Percentiles rank a stretch among this genome's conserved stretches.
Evolutionary conservation across 2,329 filamentous ascomycete genomes (phyloP).

Genomic region (Stemphylium lycopersici): DNA sequence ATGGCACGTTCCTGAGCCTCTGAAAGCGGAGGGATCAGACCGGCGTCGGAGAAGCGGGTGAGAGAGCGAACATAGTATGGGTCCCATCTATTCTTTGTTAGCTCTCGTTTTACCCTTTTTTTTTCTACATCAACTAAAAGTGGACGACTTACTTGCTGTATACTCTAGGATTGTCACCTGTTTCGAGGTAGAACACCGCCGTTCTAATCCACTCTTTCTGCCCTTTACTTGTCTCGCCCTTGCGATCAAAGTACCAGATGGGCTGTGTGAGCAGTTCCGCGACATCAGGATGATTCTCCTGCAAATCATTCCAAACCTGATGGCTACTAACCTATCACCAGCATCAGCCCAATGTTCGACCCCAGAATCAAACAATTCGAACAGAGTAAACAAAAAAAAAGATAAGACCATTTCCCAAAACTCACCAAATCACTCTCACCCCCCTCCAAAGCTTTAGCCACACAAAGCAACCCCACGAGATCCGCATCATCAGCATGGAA

Average conservation of each 20-base stretch:
- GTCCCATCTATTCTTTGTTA: conserved; percentile 65
- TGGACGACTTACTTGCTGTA: conserved; percentile 69
- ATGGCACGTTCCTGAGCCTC: conserved; percentile 71
- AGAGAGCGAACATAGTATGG: conserved; percentile 85
- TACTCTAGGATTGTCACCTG: conserved; percentile 67
- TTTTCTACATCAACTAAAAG: background rate
- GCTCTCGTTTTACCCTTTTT: background rate
- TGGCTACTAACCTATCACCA: conserved; percentile 62
- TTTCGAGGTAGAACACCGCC: conserved; percentile 78
- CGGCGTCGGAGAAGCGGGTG: conserved; percentile 72
- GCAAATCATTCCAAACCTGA: conserved; percentile 80
- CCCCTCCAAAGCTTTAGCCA: conserved; percentile 77
- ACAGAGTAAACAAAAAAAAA: no score
- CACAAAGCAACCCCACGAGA: conserved; percentile 81
- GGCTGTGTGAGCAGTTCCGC: conserved; percentile 76
- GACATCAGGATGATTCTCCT: conserved; percentile 76
- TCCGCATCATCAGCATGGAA: conserved; percentile 86
- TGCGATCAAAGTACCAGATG: conserved; percentile 91
- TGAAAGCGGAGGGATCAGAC: conserved; percentile 75
- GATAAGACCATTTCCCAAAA: background rate
- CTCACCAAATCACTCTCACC: conserved; percentile 80
- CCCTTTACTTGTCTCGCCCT: conserved; percentile 78
- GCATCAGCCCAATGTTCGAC: no score
- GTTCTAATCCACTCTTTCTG: conserved; percentile 77
- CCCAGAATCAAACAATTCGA: no score